phyloP scores from a whole-genome alignment of 2,329 filamentous ascomycete species.

The Phoma sp. region DNA sequence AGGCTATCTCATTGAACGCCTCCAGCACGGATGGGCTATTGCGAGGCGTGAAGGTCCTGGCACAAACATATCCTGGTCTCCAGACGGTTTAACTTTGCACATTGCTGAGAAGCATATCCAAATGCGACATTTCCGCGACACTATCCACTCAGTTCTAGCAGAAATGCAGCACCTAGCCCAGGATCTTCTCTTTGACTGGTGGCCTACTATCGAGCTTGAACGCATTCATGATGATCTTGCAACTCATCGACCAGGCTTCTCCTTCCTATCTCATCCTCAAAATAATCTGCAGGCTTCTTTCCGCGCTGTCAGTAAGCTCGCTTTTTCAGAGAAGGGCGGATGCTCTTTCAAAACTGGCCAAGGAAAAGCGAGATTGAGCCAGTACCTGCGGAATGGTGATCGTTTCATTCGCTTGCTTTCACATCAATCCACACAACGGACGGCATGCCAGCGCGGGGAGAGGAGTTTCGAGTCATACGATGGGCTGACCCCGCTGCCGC shows the following conservation, averaged over 20 bases:
- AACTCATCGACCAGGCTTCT: conserved; percentile 9
- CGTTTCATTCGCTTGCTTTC: not conserved
- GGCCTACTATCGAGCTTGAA: conserved; percentile 1
- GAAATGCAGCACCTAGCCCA: conserved; percentile 1
- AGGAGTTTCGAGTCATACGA: conserved; percentile 8
- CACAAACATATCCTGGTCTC: conserved; percentile 12
- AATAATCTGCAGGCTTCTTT: conserved; percentile 12
- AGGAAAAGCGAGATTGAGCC: not conserved
- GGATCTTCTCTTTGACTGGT: conserved; percentile 12
- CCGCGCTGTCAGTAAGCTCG: conserved; percentile 4
- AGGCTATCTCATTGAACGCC: conserved; percentile 13
- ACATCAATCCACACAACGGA: conserved; percentile 4
- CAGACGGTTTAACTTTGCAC: conserved; percentile 10
- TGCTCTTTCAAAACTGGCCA: conserved; percentile 7
- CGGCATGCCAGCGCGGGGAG: conserved; percentile 11
- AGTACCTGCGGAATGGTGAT: conserved; percentile 2
- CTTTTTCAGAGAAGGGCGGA: conserved; percentile 6
- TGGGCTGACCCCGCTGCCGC: conserved; percentile 8
- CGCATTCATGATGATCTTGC: conserved; percentile 8
- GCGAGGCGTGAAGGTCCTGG: conserved; percentile 10
- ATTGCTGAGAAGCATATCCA: conserved; percentile 5
- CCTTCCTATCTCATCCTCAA: conserved; percentile 4
- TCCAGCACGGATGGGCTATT: conserved; percentile 11
- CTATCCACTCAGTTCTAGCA: conserved; percentile 5
- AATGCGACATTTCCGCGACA: conserved; percentile 6